These are phyloP conservation scores for Chaetomium strumarium DNA, from an alignment of 2,329 filamentous ascomycete genomes.

Conservation along the genomic window DNA sequence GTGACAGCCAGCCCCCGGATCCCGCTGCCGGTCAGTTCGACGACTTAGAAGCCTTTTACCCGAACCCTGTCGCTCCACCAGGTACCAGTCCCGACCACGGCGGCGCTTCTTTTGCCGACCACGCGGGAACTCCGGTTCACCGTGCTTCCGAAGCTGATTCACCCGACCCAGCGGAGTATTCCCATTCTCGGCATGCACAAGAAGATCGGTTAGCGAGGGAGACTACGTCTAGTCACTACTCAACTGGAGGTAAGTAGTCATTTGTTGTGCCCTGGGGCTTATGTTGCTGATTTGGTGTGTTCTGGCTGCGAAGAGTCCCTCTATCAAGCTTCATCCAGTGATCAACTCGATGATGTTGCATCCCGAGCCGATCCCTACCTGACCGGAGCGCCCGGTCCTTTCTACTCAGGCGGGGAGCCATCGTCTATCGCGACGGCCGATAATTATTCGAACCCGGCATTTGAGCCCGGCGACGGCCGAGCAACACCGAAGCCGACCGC, in stretches of 20 bases:
- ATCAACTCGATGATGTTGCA: not conserved
- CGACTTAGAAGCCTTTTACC: no score
- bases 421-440: not conserved
- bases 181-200: not conserved
- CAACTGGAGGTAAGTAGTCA: not conserved
- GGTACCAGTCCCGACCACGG: no score
- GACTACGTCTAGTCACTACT: not conserved
- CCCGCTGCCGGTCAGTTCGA: not conserved
- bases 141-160: not conserved
- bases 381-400: not conserved
- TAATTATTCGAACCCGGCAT: not conserved
- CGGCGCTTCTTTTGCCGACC: not conserved
- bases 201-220: not conserved
- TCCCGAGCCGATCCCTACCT: not conserved
- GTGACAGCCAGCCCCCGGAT: not conserved
- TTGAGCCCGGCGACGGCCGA: not conserved
- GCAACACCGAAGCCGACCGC: not conserved
- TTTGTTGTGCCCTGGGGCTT: not conserved
- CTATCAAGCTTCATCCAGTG: not conserved
- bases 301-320: not conserved
- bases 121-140: not conserved
- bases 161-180: not conserved
- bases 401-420: not conserved
- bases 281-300: not conserved
- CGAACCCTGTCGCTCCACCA: no score